Conservation (phyloP, 108 stramenopile species). For the Nitzschia sp. region DNA sequence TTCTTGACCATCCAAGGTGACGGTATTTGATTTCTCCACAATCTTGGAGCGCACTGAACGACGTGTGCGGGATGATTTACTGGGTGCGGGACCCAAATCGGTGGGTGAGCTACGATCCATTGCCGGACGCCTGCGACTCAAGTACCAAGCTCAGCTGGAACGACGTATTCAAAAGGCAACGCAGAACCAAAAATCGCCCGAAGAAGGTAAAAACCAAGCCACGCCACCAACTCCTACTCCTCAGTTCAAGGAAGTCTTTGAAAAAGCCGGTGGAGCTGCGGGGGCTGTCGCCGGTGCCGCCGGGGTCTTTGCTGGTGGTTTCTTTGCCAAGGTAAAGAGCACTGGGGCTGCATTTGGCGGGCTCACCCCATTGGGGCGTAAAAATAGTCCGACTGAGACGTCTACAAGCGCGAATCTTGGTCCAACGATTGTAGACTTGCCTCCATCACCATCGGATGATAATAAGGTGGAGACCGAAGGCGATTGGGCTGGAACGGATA, state of each 20-base stretch:
- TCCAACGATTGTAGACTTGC: conserved; percentile 30
- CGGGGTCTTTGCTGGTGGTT: conserved; percentile 18
- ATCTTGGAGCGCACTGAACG: conserved; percentile 78
- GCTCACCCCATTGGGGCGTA: not conserved
- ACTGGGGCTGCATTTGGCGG: not conserved
- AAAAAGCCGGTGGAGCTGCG: conserved; percentile 30
- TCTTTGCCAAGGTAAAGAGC: conserved; percentile 31
- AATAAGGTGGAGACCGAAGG: conserved; percentile 1
- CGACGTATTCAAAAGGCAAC: conserved; percentile 28
- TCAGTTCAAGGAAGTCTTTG: conserved; percentile 30
- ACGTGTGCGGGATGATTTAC: conserved; percentile 76
- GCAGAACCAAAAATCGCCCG: conserved; percentile 13
- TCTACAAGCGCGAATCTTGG: not conserved
- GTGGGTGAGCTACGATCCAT: conserved; percentile 78
- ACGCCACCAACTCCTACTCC: not conserved
- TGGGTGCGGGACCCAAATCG: conserved; percentile 76
- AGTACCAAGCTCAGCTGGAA: conserved; percentile 57
- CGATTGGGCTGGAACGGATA: conserved; percentile 40
- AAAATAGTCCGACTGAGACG: not conserved
- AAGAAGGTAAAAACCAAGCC: not conserved
- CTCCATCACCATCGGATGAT: conserved; percentile 1
- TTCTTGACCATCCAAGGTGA: conserved; percentile 40
- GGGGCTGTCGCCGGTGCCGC: conserved; percentile 15
- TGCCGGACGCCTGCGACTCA: conserved; percentile 50
- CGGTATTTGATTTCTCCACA: conserved; percentile 86